Evolutionary conservation across 2,329 filamentous ascomycete species (phyloP).

Genomic region (Coniochaeta prunicola): DNA sequence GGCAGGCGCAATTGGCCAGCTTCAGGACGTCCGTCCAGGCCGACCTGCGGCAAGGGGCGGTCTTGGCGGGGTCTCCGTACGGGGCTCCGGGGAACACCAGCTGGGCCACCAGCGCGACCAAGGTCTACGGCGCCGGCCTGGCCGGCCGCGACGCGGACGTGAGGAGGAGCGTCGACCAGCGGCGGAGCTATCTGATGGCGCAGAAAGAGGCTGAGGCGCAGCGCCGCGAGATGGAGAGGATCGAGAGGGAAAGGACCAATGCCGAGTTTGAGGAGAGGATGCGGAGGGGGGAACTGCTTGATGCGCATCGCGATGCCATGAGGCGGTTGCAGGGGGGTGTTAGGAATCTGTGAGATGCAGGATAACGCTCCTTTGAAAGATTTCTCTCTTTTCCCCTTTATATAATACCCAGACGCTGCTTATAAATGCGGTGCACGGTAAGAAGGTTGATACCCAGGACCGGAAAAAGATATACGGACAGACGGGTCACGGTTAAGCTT

Average conservation of each 20-base stretch:
- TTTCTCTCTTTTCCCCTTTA: neutral
- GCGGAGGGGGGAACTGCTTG: constrained; percentile 66
- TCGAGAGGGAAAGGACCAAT: constrained; percentile 51
- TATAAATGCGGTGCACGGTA: neutral
- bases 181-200: constrained; percentile 48
- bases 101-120: neutral
- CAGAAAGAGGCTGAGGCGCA: constrained; percentile 58
- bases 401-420: neutral
- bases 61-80: neutral
- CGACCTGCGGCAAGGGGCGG: constrained; percentile 39
- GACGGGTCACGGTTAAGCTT: neutral
- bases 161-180: constrained; percentile 38
- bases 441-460: neutral
- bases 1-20: constrained; percentile 50
- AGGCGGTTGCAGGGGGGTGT: constrained; percentile 62
- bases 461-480: neutral
- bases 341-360: constrained; percentile 19
- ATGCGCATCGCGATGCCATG: constrained; percentile 73
- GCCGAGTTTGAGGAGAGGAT: constrained; percentile 66
- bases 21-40: constrained; percentile 61
- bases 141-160: constrained; percentile 26
- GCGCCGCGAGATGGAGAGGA: constrained; percentile 49
- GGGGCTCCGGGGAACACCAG: neutral
- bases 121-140: neutral
- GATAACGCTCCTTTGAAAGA: neutral